Evolutionary conservation across 768 basidiomycete species (phyloP).

Genomic region (Hortiboletus flavorubellus): DNA sequence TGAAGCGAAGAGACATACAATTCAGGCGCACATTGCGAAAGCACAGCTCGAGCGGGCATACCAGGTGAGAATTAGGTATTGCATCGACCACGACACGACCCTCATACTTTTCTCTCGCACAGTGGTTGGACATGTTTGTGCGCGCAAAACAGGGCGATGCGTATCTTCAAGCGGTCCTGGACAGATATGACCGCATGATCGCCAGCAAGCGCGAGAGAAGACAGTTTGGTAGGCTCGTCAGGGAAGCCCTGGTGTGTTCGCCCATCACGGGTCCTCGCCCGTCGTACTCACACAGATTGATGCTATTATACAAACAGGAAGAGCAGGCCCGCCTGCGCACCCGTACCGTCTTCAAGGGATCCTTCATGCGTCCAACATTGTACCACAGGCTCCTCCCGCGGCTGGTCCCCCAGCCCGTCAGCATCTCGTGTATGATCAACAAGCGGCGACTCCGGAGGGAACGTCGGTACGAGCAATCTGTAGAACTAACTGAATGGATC

Average conservation of each 20-base stretch:
- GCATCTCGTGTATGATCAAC: slow-evolving; percentile 69
- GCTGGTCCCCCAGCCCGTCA: slow-evolving; percentile 71
- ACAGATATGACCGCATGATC: slow-evolving; percentile 59
- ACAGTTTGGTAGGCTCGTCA: slow-evolving; percentile 43
- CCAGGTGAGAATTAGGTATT: slow-evolving; percentile 40
- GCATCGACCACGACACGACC: background rate
- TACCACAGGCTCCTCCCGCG: slow-evolving; percentile 74
- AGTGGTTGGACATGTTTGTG: slow-evolving; percentile 58
- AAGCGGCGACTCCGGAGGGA: slow-evolving; percentile 43
- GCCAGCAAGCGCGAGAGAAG: slow-evolving; percentile 46
- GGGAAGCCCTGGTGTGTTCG: slow-evolving; percentile 50
- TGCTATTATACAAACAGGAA: slow-evolving; percentile 37
- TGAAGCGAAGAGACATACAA: slow-evolving; percentile 46
- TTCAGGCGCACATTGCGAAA: slow-evolving; percentile 50
- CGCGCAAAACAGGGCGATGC: slow-evolving; percentile 53
- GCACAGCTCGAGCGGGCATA: slow-evolving; percentile 49
- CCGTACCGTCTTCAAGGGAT: slow-evolving; percentile 71
- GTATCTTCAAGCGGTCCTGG: slow-evolving; percentile 43
- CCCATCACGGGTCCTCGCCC: background rate
- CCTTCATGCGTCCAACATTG: slow-evolving; percentile 58
- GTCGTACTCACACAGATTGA: background rate
- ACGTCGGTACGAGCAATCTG: slow-evolving; percentile 39
- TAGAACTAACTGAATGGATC: slow-evolving; percentile 31
- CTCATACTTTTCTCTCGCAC: background rate
- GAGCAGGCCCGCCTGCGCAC: slow-evolving; percentile 52